These are phyloP conservation scores for Ogataea trehalophila DNA, from an alignment of 805 yeast genomes.

Conservation along the genomic window DNA sequence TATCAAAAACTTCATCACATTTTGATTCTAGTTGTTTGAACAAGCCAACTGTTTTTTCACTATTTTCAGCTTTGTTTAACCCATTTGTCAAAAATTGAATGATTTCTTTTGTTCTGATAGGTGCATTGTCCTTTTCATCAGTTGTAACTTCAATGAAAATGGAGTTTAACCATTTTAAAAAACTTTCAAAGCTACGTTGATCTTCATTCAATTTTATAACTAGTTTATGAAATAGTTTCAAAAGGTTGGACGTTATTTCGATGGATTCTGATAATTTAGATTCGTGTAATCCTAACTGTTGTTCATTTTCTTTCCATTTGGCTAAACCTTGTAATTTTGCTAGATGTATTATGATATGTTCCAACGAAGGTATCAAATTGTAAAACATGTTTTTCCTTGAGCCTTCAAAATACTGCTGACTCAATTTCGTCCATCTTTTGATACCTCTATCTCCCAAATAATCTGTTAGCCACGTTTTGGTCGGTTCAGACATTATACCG, in stretches of 20 bases:
- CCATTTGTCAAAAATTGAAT: slow-evolving; percentile 28
- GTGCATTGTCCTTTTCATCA: slow-evolving; percentile 28
- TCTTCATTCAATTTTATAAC: slow-evolving; percentile 43
- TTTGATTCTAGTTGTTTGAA: slow-evolving; percentile 10
- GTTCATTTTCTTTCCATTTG: slow-evolving; percentile 31
- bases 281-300: slow-evolving; percentile 16
- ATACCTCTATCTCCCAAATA: slow-evolving; percentile 65
- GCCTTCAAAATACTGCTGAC: slow-evolving; percentile 46
- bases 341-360: slow-evolving; percentile 46
- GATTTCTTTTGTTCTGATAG: slow-evolving; percentile 24
- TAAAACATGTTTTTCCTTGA: slow-evolving; percentile 43
- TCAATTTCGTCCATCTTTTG: slow-evolving; percentile 48
- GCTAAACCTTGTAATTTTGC: slow-evolving; percentile 37
- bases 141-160: slow-evolving; percentile 35
- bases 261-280: slow-evolving; percentile 14
- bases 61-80: slow-evolving; percentile 5
- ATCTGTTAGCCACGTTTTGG: slow-evolving; percentile 58
- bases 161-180: slow-evolving; percentile 39
- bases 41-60: slow-evolving; percentile 2
- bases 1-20: slow-evolving; percentile 12
- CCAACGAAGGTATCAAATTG: slow-evolving; percentile 50
- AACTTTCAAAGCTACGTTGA: slow-evolving; percentile 40
- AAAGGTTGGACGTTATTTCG: slow-evolving; percentile 17
- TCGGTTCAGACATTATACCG: slow-evolving; percentile 45
- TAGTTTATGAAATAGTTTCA: slow-evolving; percentile 33